Base-by-base conservation (phyloP, 371 early-diverging fungal species). In the Saksenaea vasiformis region DNA sequence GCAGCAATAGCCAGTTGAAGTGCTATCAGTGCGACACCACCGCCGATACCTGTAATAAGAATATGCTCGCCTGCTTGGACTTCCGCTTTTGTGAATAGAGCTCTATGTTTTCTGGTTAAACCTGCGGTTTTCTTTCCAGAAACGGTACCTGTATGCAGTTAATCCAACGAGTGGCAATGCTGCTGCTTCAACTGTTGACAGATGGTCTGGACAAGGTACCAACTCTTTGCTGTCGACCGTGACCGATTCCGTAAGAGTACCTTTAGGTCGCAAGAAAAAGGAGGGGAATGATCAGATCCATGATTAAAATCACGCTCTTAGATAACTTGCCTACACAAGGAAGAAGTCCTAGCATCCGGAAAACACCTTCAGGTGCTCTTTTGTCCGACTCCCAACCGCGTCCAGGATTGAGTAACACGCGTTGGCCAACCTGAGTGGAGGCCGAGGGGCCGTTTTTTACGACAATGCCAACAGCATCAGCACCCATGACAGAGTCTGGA, bases 41-140 rank as follows among this genome's bases (percentile, higher is more conserved):
- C 91, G 19, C 86, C 89, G 68, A 91, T 90, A 36, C 92, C 92
- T 24, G 90, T 85, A 51, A 91, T 78, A n/a, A 91, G 69, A 2
- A 91, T 87, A 66, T 83, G 80, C 19, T 86, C 82, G 9, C 82
- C 89, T 15, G 72, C 66, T 55, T 68, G 64, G 22, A 89, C 83
- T 24, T 81, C 64, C 1, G 82, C 89, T 53, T 87, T 87, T 17
- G 87, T 85, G 44, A 87, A 86, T 3, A 79, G 57, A 14, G 85
- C 88, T 51, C 87, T 77, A 55, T 53, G 17, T 14, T 19, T 22
- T 14, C 55, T 39, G 31, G 8, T 43, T 43, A 24, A 27, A 22
- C n/a, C 17, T 28, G 19, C 22, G 14, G 51, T 10, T 26, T 31
- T 36, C n/a, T 54, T 24, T 13, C n/a, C 57, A 55, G 15, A 38